Conservation (phyloP, 31 red algal species). For the Bonnemaisonia californica region DNA sequence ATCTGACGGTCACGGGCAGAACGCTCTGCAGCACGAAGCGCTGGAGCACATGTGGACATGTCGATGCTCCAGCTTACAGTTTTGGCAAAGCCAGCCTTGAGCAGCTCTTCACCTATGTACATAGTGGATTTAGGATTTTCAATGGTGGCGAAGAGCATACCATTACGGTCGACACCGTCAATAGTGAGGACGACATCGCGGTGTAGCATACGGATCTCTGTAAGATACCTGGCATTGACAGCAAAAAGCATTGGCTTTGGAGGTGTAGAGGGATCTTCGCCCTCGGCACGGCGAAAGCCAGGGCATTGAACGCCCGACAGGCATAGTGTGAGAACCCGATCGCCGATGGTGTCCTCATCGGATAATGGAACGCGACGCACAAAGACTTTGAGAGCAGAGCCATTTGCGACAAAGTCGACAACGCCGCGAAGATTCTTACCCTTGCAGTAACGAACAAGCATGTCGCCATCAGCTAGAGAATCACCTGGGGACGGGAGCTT, state of each 20-base stretch:
- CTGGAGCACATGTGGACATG: slow-evolving; percentile 44
- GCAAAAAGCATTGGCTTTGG: slow-evolving; percentile 79
- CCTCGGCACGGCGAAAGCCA: slow-evolving; percentile 73
- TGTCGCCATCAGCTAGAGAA: slow-evolving; percentile 30
- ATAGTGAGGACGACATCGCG: slow-evolving; percentile 72
- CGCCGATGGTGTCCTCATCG: slow-evolving; percentile 11
- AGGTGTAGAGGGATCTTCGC: slow-evolving; percentile 38
- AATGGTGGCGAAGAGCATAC: slow-evolving; percentile 73
- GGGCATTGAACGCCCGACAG: slow-evolving; percentile 87
- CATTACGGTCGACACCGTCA: slow-evolving; percentile 78
- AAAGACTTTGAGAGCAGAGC: slow-evolving; percentile 72
- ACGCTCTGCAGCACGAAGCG: slow-evolving; percentile 74
- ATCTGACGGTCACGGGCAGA: slow-evolving; percentile 72
- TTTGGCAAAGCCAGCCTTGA: slow-evolving; percentile 76
- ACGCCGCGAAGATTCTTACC: slow-evolving; percentile 66
- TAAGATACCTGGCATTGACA: slow-evolving; percentile 83
- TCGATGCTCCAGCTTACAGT: slow-evolving; percentile 88
- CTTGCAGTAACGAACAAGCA: slow-evolving; percentile 27
- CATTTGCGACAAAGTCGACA: slow-evolving; percentile 86
- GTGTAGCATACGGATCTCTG: slow-evolving; percentile 77
- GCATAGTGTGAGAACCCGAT: slow-evolving; percentile 61
- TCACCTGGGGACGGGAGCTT: slow-evolving; percentile 29
- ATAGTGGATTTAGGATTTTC: slow-evolving; percentile 48
- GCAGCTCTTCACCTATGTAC: slow-evolving; percentile 86
- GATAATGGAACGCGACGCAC: slow-evolving; percentile 53